Base-by-base conservation (phyloP, 2,329 filamentous ascomycete species). In the Didymosphaeria variabile region DNA sequence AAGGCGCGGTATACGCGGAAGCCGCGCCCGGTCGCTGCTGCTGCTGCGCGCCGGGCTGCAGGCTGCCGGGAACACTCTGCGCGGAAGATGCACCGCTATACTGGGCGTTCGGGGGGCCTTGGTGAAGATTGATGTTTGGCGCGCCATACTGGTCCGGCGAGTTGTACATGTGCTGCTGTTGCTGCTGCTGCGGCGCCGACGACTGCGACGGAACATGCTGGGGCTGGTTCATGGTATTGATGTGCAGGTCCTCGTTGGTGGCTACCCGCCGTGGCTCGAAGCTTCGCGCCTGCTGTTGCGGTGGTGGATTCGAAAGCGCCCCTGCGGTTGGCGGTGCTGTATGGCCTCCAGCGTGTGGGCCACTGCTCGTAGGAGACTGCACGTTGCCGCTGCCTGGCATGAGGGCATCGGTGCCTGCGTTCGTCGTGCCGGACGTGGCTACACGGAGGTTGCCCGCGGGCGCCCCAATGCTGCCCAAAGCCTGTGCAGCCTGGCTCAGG, bases 81-180 rank as follows among this genome's bases (percentile, higher is more conserved):
- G 78, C 67, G 23, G 74, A 56, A 57, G 65, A 69, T n/a, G 62
- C 46, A 26, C 29, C 57, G 56, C 79, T 76, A 71, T 84, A 86
- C 62, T 85, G 83, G 32, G 75, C 69, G 57, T 76, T 72, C 59
- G 77, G 73, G 26, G 84, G 79, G n/a, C 84, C 82, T 67, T 88
- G 85, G 66, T 89, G 87, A 52, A 89, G 79, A 69, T 82, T 88
- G 72, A 89, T 87, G 53, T 85, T 83, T 55, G 86, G 85, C 62
- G 81, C 71, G 29, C 71, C 79, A 69, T 84, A 84, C 57, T 85
- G 82, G 65, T 83, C 80, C 47, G 83, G 77, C 58, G 82, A 77
- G 66, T 82, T 79, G 76, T 85, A 84, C 67, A 84, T 79, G 55
- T 81, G 79, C 51, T 79, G 77, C 65, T 82, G 80, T 54, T 80